A percentile compares a stretch with the other conserved stretches of the same genome.
These are phyloP conservation scores for Myxozyma melibiosi DNA, from an alignment of 805 yeast species.

Conservation along the genomic window DNA sequence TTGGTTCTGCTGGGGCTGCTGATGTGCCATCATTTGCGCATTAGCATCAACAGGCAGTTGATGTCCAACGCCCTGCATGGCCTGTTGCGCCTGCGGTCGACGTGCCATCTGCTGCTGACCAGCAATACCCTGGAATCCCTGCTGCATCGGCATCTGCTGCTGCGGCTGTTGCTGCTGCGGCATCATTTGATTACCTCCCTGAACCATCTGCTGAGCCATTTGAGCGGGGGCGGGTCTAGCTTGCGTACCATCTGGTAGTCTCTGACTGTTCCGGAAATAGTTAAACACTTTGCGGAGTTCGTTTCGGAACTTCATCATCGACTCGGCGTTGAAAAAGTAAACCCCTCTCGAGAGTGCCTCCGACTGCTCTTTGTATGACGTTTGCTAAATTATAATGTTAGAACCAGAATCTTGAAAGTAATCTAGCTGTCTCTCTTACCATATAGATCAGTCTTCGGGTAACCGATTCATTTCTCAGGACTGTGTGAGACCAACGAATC, in stretches of 20 bases:
- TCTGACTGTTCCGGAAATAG: constrained; percentile 19
- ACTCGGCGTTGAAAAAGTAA: constrained; percentile 14
- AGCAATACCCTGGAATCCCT: neutral
- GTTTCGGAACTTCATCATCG: constrained; percentile 17
- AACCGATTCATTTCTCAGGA: constrained; percentile 25
- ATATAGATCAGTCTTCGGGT: constrained; percentile 22
- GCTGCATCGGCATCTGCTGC: constrained; percentile 7
- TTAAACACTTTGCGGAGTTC: constrained; percentile 27
- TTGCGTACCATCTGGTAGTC: neutral
- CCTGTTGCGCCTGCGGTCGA: neutral
- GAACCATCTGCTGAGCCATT: neutral
- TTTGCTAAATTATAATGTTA: constrained; percentile 13
- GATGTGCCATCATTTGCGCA: constrained; percentile 1
- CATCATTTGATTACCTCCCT: neutral
- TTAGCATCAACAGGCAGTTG: constrained; percentile 10
- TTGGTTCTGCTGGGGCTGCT: constrained; percentile 5
- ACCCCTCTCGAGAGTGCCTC: constrained; percentile 23
- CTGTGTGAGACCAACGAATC: constrained; percentile 20
- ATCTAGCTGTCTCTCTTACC: constrained; percentile 21
- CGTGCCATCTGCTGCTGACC: constrained; percentile 6
- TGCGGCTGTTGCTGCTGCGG: constrained; percentile 5
- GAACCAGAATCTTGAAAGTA: neutral
- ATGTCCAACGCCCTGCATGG: neutral
- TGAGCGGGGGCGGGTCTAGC: constrained; percentile 10
- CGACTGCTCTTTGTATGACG: constrained; percentile 27